These are phyloP conservation scores for Nakazawaea pomicola DNA, from an alignment of 805 yeast species.

Conservation along the genomic window DNA sequence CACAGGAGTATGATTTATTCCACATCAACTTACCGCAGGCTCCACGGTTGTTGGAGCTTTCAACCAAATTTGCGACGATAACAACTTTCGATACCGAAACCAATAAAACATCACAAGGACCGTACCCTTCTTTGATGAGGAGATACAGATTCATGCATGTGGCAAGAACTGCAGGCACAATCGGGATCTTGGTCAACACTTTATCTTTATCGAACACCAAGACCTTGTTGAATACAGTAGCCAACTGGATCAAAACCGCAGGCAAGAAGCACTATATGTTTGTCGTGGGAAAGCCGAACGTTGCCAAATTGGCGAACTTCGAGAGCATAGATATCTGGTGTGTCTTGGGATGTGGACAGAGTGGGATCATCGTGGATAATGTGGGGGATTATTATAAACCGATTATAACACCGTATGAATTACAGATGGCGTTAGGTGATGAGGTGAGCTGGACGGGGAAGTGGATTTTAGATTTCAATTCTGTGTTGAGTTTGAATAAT, in stretches of 20 bases:
- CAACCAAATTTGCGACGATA: conserved; percentile 61
- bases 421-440: conserved; percentile 70
- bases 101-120: conserved; percentile 40
- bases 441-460: conserved; percentile 88
- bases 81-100: conserved; percentile 42
- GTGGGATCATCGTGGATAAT: conserved; percentile 83
- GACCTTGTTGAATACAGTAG: conserved; percentile 56
- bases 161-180: conserved; percentile 87
- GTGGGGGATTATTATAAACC: conserved; percentile 82
- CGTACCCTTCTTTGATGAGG: conserved; percentile 74
- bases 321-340: conserved; percentile 96
- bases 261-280: conserved; percentile 91
- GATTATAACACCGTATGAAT: conserved; percentile 89
- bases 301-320: conserved; percentile 93
- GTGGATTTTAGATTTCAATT: conserved; percentile 80
- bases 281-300: conserved; percentile 97
- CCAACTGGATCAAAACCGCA: conserved; percentile 57
- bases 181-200: conserved; percentile 89
- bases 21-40: conserved; percentile 73
- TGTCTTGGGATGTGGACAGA: conserved; percentile 88
- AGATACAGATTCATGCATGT: conserved; percentile 82
- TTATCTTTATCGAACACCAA: conserved; percentile 75
- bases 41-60: conserved; percentile 70
- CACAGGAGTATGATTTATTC: conserved; percentile 52
- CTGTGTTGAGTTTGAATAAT: conserved; percentile 40